Base-by-base conservation (phyloP, 2,329 filamentous ascomycete species). In the Diaporthe eres region DNA sequence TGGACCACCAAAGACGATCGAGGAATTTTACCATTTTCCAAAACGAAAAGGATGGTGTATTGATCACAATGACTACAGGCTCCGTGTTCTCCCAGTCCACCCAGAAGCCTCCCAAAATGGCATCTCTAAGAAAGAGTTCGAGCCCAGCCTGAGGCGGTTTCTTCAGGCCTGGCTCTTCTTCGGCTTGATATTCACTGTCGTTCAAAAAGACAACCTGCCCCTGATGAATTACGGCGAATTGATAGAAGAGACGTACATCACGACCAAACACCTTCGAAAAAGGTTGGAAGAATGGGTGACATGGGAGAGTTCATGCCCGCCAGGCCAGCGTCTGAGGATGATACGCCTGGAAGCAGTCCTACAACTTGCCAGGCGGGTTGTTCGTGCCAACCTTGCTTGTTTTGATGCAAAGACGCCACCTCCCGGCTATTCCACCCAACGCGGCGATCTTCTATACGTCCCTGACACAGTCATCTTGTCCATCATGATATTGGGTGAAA, bases 161-260 rank as follows among this genome's bases (percentile, higher is more conserved):
- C 55, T 58, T 34, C 55, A 58, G 37, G 55, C 55, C 4, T 58
- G 55, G 55, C 55, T 58, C 2, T 37, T 58, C 12, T 58, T 58
- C 31, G 55, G 55, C 55, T 58, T 58, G 28, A 58, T 58, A 58
- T 58, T 58, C 17, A 58, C 55, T 22, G 55, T 58, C 5, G 28
- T 58, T 37, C 55, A 58, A 37, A 22, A 37, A 3, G 55, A 58
- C 13, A 58, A 58, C 5, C 0, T 17, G 22, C 31, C 55, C 3
- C 31, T 58, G 17, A 58, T 58, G 28, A 4, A 58, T 3, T 58
- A 58, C 31, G 0, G 8, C 55, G 55, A 58, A 0, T 10, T 58
- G 2, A 9, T 4, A 58, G 17, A 22, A 0, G 17, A 22, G 17
- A 22, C 6, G 0, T 37, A 58, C 55, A 58, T 58, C 55, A 58